Evolutionary conservation across 2,329 filamentous ascomycete genomes (phyloP).

Genomic region (Raffaelea arxii): DNA sequence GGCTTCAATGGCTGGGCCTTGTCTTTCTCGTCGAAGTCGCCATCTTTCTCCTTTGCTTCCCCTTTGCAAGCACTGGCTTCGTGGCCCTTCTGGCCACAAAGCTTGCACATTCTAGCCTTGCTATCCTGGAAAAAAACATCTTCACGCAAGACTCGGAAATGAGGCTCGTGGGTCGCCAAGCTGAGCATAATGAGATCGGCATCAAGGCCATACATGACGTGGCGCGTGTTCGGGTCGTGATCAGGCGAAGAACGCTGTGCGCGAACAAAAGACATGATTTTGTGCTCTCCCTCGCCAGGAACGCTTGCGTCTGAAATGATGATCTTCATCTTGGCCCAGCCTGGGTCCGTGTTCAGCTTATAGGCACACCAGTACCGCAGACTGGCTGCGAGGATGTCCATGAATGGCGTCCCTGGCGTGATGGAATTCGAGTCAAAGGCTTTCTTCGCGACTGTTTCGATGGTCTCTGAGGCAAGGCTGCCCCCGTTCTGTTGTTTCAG

Average conservation of each 20-base stretch:
- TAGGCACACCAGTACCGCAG: constrained; percentile 95
- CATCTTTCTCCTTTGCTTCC: constrained; percentile 65
- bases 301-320: constrained; percentile 98
- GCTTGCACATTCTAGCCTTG: constrained; percentile 69
- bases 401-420: constrained; percentile 95
- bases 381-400: constrained; percentile 87
- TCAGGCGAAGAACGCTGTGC: constrained; percentile 85
- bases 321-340: constrained; percentile 91
- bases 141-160: constrained; percentile 92
- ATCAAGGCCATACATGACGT: constrained; percentile 96
- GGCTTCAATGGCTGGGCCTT: constrained; percentile 66
- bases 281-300: constrained; percentile 96
- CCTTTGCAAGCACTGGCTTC: constrained; percentile 79
- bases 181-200: constrained; percentile 98
- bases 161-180: constrained; percentile 90
- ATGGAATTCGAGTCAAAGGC: constrained; percentile 85
- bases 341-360: constrained; percentile 93
- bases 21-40: constrained; percentile 75
- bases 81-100: constrained; percentile 90
- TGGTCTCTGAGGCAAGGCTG: constrained; percentile 48
- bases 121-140: constrained; percentile 91
- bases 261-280: constrained; percentile 97
- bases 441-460: constrained; percentile 64
- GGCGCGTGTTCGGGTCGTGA: constrained; percentile 91
- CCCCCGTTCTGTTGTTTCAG: constrained; percentile 69